phyloP scores from a whole-genome alignment of 306 rosid genomes.

The Quercus mongolica region DNA sequence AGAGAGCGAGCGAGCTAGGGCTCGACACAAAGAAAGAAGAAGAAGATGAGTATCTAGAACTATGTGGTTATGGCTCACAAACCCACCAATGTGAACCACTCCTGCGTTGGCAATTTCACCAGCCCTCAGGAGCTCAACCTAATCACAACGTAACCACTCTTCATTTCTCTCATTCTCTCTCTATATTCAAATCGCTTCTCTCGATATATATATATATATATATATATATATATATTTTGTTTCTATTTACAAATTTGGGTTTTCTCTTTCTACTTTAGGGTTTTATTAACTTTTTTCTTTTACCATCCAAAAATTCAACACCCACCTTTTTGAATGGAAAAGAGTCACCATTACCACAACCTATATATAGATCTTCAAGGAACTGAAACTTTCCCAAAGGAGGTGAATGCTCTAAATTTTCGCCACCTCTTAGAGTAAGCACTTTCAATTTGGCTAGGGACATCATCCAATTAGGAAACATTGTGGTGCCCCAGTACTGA shows the following conservation, averaged over 20 bases:
- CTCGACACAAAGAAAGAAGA: background rate
- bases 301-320: background rate
- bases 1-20: background rate
- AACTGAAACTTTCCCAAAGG: too few species aligned
- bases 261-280: too few species aligned
- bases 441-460: too few species aligned
- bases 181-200: background rate
- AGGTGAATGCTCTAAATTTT: too few species aligned
- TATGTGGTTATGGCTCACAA: constrained; percentile 94
- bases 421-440: too few species aligned
- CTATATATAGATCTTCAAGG: too few species aligned
- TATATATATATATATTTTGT: too few species aligned
- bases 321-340: too few species aligned
- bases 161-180: background rate
- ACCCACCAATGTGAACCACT: constrained; percentile 91
- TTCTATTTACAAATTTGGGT: constrained; percentile 16
- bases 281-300: background rate
- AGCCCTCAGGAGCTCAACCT: constrained; percentile 90
- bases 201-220: too few species aligned
- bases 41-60: constrained; percentile 87
- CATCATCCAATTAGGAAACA: too few species aligned
- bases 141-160: constrained; percentile 54
- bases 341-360: too few species aligned
- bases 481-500: too few species aligned
- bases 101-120: constrained; percentile 97